phyloP scores from a whole-genome alignment of 116 monocot genomes.

The Zostera marina region DNA sequence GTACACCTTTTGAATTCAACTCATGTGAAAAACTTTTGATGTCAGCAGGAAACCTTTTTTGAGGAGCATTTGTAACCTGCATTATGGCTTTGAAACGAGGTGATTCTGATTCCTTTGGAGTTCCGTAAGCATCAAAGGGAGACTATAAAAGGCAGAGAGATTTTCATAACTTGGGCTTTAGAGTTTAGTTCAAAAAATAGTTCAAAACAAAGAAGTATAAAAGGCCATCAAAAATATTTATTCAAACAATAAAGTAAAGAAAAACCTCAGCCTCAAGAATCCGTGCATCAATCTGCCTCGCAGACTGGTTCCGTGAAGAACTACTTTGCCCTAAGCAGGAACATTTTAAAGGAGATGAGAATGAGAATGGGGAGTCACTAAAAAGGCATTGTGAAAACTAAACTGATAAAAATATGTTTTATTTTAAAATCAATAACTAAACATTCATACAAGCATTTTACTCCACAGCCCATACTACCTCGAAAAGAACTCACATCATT shows the following conservation, averaged over 20 bases:
- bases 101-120: constrained; percentile 93
- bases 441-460: background rate
- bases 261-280: constrained; percentile 44
- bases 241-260: constrained; percentile 2
- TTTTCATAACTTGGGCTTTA: background rate
- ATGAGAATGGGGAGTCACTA: background rate
- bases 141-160: constrained; percentile 25
- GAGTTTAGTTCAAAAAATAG: background rate
- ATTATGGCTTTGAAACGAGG: constrained; percentile 97
- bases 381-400: background rate
- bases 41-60: constrained; percentile 69
- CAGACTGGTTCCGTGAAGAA: constrained; percentile 36
- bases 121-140: constrained; percentile 68
- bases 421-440: background rate
- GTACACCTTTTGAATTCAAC: constrained; percentile 79
- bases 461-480: background rate
- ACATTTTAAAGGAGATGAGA: background rate
- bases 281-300: constrained; percentile 25
- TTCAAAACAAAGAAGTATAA: background rate
- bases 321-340: constrained; percentile 33
- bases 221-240: background rate
- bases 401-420: background rate
- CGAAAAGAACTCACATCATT: background rate
- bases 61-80: constrained; percentile 88
- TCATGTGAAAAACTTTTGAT: constrained; percentile 98